A percentile compares a stretch with the other conserved stretches of the same genome.
Evolutionary conservation across 2,329 filamentous ascomycete species (phyloP).

Genomic region (Fonsecaea pugnacius): DNA sequence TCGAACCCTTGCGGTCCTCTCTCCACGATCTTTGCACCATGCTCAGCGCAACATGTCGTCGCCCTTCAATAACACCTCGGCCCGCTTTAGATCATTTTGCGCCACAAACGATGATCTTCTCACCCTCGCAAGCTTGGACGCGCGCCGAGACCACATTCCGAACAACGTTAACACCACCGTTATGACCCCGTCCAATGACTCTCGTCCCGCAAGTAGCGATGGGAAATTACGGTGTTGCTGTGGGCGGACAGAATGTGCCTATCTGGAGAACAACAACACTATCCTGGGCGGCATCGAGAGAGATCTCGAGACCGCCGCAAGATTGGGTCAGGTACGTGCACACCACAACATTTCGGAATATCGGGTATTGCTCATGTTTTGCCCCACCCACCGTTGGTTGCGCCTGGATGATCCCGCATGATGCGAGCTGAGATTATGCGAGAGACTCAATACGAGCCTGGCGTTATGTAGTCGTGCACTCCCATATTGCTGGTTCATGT

Average conservation of each 20-base stretch:
- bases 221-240: conserved; percentile 71
- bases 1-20: neutral
- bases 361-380: conserved; percentile 23
- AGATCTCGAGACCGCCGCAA: conserved; percentile 82
- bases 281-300: conserved; percentile 81
- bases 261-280: conserved; percentile 77
- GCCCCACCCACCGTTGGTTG: conserved; percentile 22
- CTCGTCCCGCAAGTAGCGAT: conserved; percentile 11
- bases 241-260: conserved; percentile 76
- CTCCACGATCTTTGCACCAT: conserved; percentile 34
- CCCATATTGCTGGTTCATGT: neutral
- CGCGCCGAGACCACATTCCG: conserved; percentile 34
- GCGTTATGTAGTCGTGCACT: neutral
- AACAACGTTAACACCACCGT: conserved; percentile 32
- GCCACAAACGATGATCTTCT: conserved; percentile 32
- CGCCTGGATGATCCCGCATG: neutral
- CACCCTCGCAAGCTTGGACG: conserved; percentile 26
- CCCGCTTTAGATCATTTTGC: conserved; percentile 34
- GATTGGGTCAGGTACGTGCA: conserved; percentile 84
- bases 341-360: conserved; percentile 19
- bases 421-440: neutral
- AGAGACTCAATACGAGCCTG: conserved; percentile 3
- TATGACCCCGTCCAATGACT: conserved; percentile 30
- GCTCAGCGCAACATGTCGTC: conserved; percentile 24
- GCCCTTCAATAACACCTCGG: conserved; percentile 31